These are phyloP conservation scores for Arthrobotrys megalospora DNA, from an alignment of 2,329 filamentous ascomycete species.

Conservation along the genomic window DNA sequence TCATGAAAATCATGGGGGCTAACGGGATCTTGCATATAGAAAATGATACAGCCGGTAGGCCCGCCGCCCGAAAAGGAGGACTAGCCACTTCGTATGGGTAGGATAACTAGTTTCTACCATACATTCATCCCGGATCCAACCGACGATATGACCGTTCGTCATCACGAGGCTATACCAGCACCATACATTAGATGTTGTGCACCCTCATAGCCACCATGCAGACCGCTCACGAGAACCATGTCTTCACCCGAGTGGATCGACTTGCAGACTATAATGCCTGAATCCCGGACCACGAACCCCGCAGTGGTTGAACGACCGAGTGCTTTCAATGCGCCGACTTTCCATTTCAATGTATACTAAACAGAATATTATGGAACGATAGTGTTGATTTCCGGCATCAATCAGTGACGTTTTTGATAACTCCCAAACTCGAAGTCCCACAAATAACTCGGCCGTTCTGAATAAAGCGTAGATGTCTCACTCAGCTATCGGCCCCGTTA, in stretches of 20 bases:
- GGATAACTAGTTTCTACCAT: neutral
- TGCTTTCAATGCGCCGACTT: neutral
- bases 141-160: neutral
- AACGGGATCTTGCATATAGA: constrained; percentile 67
- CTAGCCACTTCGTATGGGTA: constrained; percentile 61
- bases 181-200: neutral
- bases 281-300: neutral
- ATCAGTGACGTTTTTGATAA: neutral
- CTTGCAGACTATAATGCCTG: neutral
- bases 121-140: neutral
- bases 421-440: neutral
- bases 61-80: constrained; percentile 75
- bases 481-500: neutral
- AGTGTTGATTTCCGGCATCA: neutral
- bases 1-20: constrained; percentile 22
- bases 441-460: neutral
- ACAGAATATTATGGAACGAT: neutral
- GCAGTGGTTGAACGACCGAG: neutral
- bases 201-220: neutral
- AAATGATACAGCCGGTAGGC: constrained; percentile 79
- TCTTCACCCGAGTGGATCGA: neutral
- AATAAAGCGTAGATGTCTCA: neutral
- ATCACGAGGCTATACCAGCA: constrained; percentile 9
- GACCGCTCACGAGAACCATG: neutral
- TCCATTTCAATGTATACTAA: neutral